Conservation (phyloP, 352 stramenopile species). For the Blastocystis hominis region DNA sequence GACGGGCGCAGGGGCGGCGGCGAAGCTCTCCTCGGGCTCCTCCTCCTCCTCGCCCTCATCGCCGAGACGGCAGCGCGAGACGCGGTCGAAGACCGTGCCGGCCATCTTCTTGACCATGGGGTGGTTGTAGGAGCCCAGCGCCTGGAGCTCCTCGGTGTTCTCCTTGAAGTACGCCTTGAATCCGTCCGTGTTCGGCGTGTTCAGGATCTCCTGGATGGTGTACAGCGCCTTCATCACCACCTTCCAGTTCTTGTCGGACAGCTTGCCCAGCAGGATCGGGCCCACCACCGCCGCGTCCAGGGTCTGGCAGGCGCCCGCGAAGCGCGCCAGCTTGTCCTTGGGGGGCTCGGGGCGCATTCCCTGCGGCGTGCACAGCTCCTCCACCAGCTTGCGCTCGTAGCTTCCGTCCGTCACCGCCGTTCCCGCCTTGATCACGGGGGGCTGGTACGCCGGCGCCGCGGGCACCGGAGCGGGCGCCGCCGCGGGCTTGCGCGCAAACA, state of each 20-base stretch:
- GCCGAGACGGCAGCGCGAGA: neutral
- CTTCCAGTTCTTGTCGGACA: slow-evolving; percentile 57
- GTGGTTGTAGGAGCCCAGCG: slow-evolving; percentile 32
- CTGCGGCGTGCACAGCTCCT: slow-evolving; percentile 49
- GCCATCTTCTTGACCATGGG: slow-evolving; percentile 56
- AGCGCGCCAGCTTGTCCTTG: slow-evolving; percentile 52
- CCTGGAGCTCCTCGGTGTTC: slow-evolving; percentile 53
- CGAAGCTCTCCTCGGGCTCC: neutral
- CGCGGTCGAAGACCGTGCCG: neutral
- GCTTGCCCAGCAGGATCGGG: slow-evolving; percentile 46
- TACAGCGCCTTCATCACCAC: slow-evolving; percentile 56
- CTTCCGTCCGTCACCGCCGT: slow-evolving; percentile 22
- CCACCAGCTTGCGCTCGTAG: slow-evolving; percentile 56
- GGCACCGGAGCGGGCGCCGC: neutral
- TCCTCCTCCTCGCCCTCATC: neutral
- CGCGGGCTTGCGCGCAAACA: neutral
- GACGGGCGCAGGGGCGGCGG: neutral
- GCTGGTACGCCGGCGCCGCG: slow-evolving; percentile 20
- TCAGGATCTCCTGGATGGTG: slow-evolving; percentile 41
- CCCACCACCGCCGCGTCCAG: slow-evolving; percentile 43
- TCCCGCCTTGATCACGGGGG: slow-evolving; percentile 33
- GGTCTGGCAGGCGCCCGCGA: slow-evolving; percentile 29
- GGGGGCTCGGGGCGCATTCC: slow-evolving; percentile 48
- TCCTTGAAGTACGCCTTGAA: slow-evolving; percentile 50
- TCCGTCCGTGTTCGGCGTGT: slow-evolving; percentile 25